phyloP scores from a whole-genome alignment of 305 asterid genomes.

The Fraxinus floribunda region DNA sequence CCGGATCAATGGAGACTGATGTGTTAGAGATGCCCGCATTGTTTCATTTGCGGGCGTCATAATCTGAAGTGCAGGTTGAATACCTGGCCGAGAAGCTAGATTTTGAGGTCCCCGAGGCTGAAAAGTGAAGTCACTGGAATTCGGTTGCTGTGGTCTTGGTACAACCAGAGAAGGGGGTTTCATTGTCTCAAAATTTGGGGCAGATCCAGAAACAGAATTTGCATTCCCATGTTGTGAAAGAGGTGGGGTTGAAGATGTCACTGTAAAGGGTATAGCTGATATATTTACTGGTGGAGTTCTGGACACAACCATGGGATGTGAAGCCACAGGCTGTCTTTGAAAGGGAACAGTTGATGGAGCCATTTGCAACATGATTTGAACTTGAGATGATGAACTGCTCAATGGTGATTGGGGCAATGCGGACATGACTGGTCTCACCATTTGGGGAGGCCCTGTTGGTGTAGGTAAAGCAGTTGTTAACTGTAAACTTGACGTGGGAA shows the following conservation, averaged over 20 bases:
- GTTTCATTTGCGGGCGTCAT: constrained; percentile 41
- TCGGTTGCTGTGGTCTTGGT: constrained; percentile 63
- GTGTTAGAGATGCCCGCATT: constrained; percentile 38
- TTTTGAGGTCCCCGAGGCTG: constrained; percentile 64
- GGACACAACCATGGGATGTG: constrained; percentile 31
- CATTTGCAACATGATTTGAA: constrained; percentile 32
- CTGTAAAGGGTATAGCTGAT: constrained; percentile 30
- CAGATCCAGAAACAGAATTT: constrained; percentile 38
- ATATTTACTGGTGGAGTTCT: constrained; percentile 28
- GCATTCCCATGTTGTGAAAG: constrained; percentile 32
- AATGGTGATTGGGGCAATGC: constrained; percentile 34
- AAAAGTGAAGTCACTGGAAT: constrained; percentile 71
- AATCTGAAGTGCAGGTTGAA: constrained; percentile 40
- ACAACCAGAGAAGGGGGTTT: constrained; percentile 39
- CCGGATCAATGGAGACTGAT: constrained; percentile 40
- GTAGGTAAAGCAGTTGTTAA: constrained; percentile 31
- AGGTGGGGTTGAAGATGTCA: constrained; percentile 30
- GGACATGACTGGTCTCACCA: constrained; percentile 36
- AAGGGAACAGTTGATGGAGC: constrained; percentile 22
- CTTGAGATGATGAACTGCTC: constrained; percentile 36
- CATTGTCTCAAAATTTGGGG: constrained; percentile 36
- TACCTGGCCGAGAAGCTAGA: constrained; percentile 48
- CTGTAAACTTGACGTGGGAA: constrained; percentile 31
- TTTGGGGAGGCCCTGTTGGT: constrained; percentile 35
- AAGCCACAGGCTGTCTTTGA: constrained; percentile 39